Conservation (phyloP, 768 basidiomycete species). For the Paxillus involutus region DNA sequence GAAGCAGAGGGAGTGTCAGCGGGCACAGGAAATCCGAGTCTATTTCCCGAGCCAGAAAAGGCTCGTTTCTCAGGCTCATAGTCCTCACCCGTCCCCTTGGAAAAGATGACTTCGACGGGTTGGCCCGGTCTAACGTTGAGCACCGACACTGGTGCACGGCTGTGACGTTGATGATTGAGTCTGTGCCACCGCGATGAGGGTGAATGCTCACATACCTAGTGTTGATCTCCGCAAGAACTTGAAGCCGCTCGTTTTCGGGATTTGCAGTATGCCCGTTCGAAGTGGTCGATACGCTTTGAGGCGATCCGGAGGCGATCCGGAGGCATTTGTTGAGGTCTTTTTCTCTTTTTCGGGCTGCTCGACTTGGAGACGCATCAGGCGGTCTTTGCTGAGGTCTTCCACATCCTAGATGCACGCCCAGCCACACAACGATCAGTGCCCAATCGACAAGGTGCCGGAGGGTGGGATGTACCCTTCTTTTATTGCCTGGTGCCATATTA, state of each 20-base stretch:
- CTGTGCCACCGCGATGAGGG: background rate
- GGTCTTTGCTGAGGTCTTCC: slow-evolving; percentile 81
- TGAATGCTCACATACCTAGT: slow-evolving; percentile 54
- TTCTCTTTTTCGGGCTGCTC: slow-evolving; percentile 97
- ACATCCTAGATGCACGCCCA: slow-evolving; percentile 64
- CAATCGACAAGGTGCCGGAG: too few relatives aligned
- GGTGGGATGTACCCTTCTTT: too few relatives aligned
- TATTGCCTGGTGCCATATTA: too few relatives aligned
- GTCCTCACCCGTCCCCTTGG: slow-evolving; percentile 66
- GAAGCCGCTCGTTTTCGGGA: slow-evolving; percentile 66
- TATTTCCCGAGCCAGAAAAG: slow-evolving; percentile 75
- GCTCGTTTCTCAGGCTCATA: slow-evolving; percentile 60
- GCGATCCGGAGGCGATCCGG: slow-evolving; percentile 80
- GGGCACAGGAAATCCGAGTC: slow-evolving; percentile 81
- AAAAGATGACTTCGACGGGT: slow-evolving; percentile 80
- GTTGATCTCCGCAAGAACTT: slow-evolving; percentile 75
- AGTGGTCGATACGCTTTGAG: slow-evolving; percentile 89
- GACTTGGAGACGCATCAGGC: slow-evolving; percentile 86
- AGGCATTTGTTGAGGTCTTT: slow-evolving; percentile 80
- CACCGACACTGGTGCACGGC: slow-evolving; percentile 76
- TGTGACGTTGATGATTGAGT: slow-evolving; percentile 24
- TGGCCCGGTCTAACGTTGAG: slow-evolving; percentile 76
- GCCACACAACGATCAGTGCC: background rate
- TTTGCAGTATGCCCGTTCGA: slow-evolving; percentile 95
- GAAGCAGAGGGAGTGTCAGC: slow-evolving; percentile 6